Evolutionary conservation across 2,329 filamentous ascomycete genomes (phyloP), one percentile per base, ranked within the genome.

Genomic region (Alternaria arborescens): DNA sequence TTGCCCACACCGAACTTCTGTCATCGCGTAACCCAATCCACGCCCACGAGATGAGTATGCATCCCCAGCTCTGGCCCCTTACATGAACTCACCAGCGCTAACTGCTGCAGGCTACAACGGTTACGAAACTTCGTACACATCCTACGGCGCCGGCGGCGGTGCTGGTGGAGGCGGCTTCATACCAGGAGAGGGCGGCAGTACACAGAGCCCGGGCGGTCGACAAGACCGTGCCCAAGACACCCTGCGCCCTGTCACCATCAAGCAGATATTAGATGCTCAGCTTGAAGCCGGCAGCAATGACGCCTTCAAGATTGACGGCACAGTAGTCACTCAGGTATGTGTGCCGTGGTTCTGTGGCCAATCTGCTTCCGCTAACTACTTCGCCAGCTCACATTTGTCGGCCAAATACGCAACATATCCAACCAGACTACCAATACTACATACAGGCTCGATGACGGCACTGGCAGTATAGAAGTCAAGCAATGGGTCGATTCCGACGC

Each of bases 371-470:
- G 40, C 66, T 74, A 51, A 72, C 36, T 11, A 16, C 34, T 32
- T 8, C 26, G 1, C n/a, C 86, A 94, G 82, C 83, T 96, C 64
- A 94, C 91, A 30, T 90, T 98, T 69, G 88, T 99, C 62, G 95
- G 92, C 53, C 94, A 97, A 84, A 89, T 99, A 71, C 92, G 93
- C 77, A 89, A 89, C 80, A 89, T 97, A 80, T 91, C 88, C 75
- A 86, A 87, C n/a, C 93, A 97, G 82, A 87, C 90, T 41, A 97
- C 94, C 68, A 96, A 97, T 82, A 89, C 93, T 69, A 97, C 92
- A 46, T 97, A 96, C 85, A 91, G 90, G 73, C 84, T 99, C 71
- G 95, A 99, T 81, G 95, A 99, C 80, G 95, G 95, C 77, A 99
- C 96, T 1, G 94, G 93, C 61, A 85, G 89, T 63, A 90, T 97